Base-by-base conservation (phyloP, 1,139 yeast genomes). In the Yamadazyma friedrichii region DNA sequence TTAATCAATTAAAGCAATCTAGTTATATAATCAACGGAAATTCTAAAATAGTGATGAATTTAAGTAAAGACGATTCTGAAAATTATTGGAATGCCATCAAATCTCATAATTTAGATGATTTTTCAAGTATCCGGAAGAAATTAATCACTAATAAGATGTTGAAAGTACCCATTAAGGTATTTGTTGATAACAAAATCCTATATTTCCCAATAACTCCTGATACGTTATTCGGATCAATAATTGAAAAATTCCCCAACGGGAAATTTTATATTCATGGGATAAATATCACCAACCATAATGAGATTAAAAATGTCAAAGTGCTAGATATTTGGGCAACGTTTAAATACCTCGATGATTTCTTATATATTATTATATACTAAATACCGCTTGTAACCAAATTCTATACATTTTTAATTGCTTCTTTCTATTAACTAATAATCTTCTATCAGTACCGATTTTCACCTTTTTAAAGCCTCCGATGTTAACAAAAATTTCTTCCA, bases 351-450 rank as follows among this genome's bases (percentile, higher is more conserved):
- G 98, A 91, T 61, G 89, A 91, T 36, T 88, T 86, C 56, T 61
- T 89, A 49, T 93, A 89, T 59, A n/a, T 27, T 28, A 2, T 26
- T 35, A 31, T 15, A 27, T 76, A 44, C 69, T 76, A 60, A 91
- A 91, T 31, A 86, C 89, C 3, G 94, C 98, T 64, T 93, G 98
- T 45, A 93, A 68, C 99, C 99, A 93, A 48, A 89, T 88, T 54
- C 99, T 75, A 61, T 88, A 93, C 99, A 93, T 93, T 64, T 93
- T 93, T 52, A 93, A 67, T 59, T 84, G 86, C 56, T 93, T 84
- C 67, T 91, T 91, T 57, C 99, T 76, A 62, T 93, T 93, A 30
- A 94, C 98, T 53, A 93, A 70, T 50, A 93, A 71, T 52, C 98
- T 71, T 60, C 97, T 77, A 65, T 93, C 98, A 1, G 96, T 84